A percentile compares a stretch with the other conserved stretches of the same genome.
Conservation (phyloP, 108 stramenopile species). For the Schizochytrium sp. region DNA sequence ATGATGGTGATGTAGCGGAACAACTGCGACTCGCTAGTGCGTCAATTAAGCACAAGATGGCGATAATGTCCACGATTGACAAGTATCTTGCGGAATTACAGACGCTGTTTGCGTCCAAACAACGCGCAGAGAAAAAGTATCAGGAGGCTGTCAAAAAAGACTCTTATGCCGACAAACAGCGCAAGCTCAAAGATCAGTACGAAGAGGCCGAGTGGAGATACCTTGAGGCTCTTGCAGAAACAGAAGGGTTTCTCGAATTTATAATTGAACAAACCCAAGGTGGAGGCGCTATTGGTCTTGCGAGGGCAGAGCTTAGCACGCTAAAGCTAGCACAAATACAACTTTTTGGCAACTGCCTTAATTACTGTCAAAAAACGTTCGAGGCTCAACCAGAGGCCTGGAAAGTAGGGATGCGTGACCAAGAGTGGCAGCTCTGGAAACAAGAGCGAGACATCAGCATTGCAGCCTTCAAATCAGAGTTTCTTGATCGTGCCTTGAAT, state of each 20-base stretch:
- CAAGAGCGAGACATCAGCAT: background rate
- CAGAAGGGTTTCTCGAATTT: constrained; percentile 17
- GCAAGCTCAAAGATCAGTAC: background rate
- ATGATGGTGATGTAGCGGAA: background rate
- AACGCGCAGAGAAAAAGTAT: background rate
- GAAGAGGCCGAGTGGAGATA: constrained; percentile 34
- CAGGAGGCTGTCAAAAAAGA: constrained; percentile 10
- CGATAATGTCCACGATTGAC: background rate
- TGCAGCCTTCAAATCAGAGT: background rate
- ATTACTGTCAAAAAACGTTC: background rate
- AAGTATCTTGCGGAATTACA: background rate
- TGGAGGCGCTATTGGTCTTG: constrained; percentile 4
- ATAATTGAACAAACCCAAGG: constrained; percentile 38
- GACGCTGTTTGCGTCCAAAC: background rate
- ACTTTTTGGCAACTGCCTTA: background rate
- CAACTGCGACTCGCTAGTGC: background rate
- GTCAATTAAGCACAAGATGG: constrained; percentile 5
- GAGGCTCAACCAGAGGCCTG: background rate
- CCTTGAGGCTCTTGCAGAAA: background rate
- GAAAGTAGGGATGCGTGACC: background rate
- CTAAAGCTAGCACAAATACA: background rate
- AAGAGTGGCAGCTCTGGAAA: background rate
- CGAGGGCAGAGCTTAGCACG: constrained; percentile 31
- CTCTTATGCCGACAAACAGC: background rate
- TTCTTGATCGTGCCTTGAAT: background rate